Evolutionary conservation across 108 stramenopile species (phyloP), one percentile per base, ranked within the genome.

Genomic region (Aurantiochytrium sp.): DNA sequence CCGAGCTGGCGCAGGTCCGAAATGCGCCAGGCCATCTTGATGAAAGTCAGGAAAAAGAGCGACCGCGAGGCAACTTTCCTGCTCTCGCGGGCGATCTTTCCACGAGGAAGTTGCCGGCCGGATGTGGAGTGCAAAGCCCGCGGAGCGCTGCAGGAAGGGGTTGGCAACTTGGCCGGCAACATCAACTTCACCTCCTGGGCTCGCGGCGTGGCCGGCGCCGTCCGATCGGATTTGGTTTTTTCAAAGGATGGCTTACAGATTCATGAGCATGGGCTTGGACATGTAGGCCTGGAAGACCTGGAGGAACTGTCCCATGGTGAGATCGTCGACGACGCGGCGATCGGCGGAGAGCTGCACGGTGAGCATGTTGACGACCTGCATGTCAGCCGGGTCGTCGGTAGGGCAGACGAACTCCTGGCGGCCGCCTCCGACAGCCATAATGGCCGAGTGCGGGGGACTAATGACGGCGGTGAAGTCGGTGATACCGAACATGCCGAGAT

Each of bases 401-500:
- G 95, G 95, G 42, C 95, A 96, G 89, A 97, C 93, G 24, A 95
- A 91, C 85, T 91, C 94, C 68, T 94, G 94, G 69, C 94, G 90
- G 52, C 98, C 98, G 27, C 94, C 93, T 2, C 99, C 99, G 4
- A 99, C 96, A 0, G 99, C 99, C 86, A 99, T 88, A 88, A 99
- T 99, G 59, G 95, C 95, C 8, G 97, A 95, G 94, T 99, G 99
- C 6, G 99, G 99, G 39, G 98, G 97, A 86, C 98, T 99, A 88
- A 99, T 98, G 37, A 99, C 98, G 21, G 99, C 98, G 68, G 95
- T 95, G 89, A 99, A 99, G 68, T 97, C 97, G 55, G 93, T 93
- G 88, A 99, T 95, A 41, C 98, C 99, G 89, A 97, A 99, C 99
- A 99, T 99, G 48, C 99, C 99, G 69, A 99, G 88, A 89, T 99